Evolutionary conservation across 768 basidiomycete species (phyloP).

Genomic region (Xerocomellus chrysenteron): DNA sequence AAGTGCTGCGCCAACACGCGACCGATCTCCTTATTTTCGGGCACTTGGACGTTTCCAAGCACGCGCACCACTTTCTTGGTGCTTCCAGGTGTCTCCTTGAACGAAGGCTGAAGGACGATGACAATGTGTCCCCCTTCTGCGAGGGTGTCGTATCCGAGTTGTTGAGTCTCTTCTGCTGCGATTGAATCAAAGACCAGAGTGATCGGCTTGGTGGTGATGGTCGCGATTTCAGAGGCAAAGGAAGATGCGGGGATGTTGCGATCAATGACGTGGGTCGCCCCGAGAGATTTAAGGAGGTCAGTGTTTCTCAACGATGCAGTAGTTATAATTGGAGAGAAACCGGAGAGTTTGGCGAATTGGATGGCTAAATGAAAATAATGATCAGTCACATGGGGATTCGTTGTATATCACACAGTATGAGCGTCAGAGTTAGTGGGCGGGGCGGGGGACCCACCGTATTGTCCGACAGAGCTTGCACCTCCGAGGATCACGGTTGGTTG

Average conservation of each 20-base stretch:
- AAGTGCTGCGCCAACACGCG: slow-evolving; percentile 10
- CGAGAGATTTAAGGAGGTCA: slow-evolving; percentile 22
- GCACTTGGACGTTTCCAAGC: slow-evolving; percentile 11
- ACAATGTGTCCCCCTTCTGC: slow-evolving; percentile 32
- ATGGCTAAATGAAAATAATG: slow-evolving; percentile 21
- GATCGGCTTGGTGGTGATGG: slow-evolving; percentile 14
- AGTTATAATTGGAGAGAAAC: slow-evolving; percentile 38
- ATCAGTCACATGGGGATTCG: not conserved
- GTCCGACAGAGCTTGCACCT: slow-evolving; percentile 38
- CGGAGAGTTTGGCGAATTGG: slow-evolving; percentile 36
- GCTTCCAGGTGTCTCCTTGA: slow-evolving; percentile 16
- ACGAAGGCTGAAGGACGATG: not conserved
- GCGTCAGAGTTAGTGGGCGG: slow-evolving; percentile 26
- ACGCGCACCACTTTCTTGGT: slow-evolving; percentile 15
- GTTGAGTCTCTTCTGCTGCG: slow-evolving; percentile 32
- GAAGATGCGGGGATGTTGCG: slow-evolving; percentile 16
- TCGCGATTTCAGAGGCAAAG: slow-evolving; percentile 15
- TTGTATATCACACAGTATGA: not conserved
- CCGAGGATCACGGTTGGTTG: slow-evolving; percentile 38
- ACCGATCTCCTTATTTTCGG: slow-evolving; percentile 14
- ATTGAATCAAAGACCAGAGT: slow-evolving; percentile 28
- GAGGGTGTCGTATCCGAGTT: slow-evolving; percentile 32
- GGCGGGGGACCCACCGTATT: slow-evolving; percentile 31
- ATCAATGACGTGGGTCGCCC: no score
- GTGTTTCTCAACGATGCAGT: slow-evolving; percentile 40